Conservation (phyloP, 2,329 filamentous ascomycete genomes). For the Metarhizium robertsii region DNA sequence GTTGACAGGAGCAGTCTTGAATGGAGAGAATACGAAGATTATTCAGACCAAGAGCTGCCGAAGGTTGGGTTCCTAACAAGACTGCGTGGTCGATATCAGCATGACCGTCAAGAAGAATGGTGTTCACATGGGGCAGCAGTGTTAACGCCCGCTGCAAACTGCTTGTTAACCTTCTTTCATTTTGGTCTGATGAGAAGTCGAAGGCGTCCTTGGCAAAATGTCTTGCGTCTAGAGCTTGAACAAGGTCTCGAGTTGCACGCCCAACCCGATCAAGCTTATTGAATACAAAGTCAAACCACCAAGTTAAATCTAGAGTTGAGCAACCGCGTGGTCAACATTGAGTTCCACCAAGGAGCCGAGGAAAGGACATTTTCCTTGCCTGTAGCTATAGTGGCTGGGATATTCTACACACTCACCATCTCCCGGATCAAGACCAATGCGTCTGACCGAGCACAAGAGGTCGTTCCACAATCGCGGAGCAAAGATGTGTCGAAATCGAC, state of each 20-base stretch:
- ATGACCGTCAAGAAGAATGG: conserved; percentile 39
- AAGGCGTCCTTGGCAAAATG: conserved; percentile 28
- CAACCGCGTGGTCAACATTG: not conserved
- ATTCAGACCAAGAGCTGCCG: not conserved
- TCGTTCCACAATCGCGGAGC: conserved; percentile 44
- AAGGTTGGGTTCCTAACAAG: conserved; percentile 16
- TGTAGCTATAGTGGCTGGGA: not conserved
- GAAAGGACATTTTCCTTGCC: not conserved
- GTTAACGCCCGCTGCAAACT: conserved; percentile 29
- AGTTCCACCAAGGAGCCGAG: not conserved
- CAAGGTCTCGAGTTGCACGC: conserved; percentile 30
- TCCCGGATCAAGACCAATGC: conserved; percentile 31
- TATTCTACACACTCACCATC: conserved; percentile 28
- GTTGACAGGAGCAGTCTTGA: conserved; percentile 26
- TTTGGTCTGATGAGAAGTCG: conserved; percentile 31
- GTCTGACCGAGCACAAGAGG: conserved; percentile 30
- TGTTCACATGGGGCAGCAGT: conserved; percentile 34
- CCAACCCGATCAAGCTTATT: conserved; percentile 25
- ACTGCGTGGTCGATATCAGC: conserved; percentile 32
- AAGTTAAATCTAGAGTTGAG: conserved; percentile 33
- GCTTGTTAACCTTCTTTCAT: conserved; percentile 22
- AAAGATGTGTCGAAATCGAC: conserved; percentile 38
- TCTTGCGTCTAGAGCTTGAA: conserved; percentile 39
- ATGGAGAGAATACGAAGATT: conserved; percentile 34
- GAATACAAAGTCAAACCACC: conserved; percentile 39